Percentiles rank a stretch among this genome's conserved stretches.
These are phyloP conservation scores for Colletotrichum cereale DNA, from an alignment of 2,329 filamentous ascomycete genomes.

Conservation along the genomic window DNA sequence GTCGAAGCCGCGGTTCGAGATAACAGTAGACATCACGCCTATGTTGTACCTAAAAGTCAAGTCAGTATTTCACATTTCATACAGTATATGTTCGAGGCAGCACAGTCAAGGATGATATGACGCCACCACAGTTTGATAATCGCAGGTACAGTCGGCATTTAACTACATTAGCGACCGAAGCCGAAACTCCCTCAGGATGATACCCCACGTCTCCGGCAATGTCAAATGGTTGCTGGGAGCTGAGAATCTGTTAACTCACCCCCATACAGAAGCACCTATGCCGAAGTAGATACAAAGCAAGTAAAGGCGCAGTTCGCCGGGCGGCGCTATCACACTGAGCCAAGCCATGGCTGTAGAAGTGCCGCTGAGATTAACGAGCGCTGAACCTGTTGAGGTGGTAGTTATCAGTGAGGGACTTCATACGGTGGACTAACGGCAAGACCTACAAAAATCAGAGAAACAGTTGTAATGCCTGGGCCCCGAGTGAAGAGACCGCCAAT, in stretches of 20 bases:
- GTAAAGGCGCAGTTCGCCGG: constrained; percentile 57
- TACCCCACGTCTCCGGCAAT: background rate
- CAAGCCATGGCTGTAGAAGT: constrained; percentile 45
- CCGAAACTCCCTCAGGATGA: background rate
- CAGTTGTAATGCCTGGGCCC: background rate
- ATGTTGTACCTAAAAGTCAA: constrained; percentile 63
- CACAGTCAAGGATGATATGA: no score
- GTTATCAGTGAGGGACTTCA: background rate
- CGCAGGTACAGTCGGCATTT: background rate
- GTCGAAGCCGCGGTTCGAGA: constrained; percentile 68
- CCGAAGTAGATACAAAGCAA: constrained; percentile 65
- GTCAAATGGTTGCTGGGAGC: background rate
- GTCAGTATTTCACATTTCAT: background rate
- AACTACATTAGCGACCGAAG: background rate
- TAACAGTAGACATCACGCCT: constrained; percentile 67
- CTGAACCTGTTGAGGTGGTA: background rate
- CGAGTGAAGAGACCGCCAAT: no score
- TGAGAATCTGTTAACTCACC: constrained; percentile 50
- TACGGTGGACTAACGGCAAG: background rate
- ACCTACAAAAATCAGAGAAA: background rate
- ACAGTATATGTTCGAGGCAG: no score
- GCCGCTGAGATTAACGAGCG: background rate
- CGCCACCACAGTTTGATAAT: no score
- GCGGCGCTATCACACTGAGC: background rate
- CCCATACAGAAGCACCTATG: constrained; percentile 68